Base-by-base conservation (phyloP, 148 eudicot species). In the Polygonum aviculare region DNA sequence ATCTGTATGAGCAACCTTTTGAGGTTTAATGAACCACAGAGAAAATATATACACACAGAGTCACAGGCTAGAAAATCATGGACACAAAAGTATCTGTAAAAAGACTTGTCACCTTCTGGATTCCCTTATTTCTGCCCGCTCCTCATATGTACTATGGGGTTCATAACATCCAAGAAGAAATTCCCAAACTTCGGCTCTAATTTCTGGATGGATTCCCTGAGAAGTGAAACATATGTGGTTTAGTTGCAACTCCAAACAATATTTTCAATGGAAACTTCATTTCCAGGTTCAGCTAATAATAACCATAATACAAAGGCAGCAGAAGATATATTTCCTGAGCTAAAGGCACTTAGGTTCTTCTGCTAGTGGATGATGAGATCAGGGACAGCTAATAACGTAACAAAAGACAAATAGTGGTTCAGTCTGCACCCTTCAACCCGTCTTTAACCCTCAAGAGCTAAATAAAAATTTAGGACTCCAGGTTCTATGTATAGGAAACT, bases 181-280 rank as follows among this genome's bases (percentile, higher is more conserved):
- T 80, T 94, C 98, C 98, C 98, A 94, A 69, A 95, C 99, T 86
- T 92, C 99, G 75, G 97, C 97, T 83, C 99, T 88, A 77, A 95
- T 93, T 77, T 88, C 82, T n/a, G 99, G 99, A 83, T 95, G 99
- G 79, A 95, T 80, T 74, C 99, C 99, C 99, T 94, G 76, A 77
- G 75, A 77, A 77, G n/a, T n/a, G 57, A 26, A 45, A 51, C 45
- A 77, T 77, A n/a, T 35, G 74, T 40, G 67, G 39, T 31, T 67
- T 67, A 48, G 69, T 45, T 48, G 18, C 71, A 36, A 69, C 44
- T 62, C 36, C 10, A 33, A 63, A 10, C 2, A 35, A 77, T 47
- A 16, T 62, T 41, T 59, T 21, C 71, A 41, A 67, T 5, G 3
- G 54, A 65, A 49, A 75, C 44, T 2, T 15, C 6, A 35, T 67